Evolutionary conservation across 768 basidiomycete genomes (phyloP), one percentile per base, ranked within the genome.

Genomic region (Jaapia argillacea): DNA sequence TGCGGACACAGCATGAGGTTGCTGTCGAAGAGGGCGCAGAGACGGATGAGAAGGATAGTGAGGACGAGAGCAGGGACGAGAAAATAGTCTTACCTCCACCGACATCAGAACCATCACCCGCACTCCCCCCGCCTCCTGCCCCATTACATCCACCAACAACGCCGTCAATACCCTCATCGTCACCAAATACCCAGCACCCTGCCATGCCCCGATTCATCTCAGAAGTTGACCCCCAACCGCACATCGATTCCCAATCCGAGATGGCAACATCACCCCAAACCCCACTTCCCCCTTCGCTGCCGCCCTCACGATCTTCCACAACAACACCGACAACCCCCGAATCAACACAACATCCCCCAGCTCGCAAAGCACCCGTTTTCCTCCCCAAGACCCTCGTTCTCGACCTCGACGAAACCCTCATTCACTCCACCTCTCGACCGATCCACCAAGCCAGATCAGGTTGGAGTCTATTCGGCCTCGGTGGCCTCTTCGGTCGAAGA

Each of bases 391-490:
- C 92, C 1, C 80, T 99, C 27, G 92, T 99, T 24, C 78, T 99
- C 36, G 96, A 99, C 65, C 71, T 99, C 41, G 96, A 99, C 60
- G 96, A 99, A 66, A 99, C 96, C 1, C 78, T 99, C 39, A 98
- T 98, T 45, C 96, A 99, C 58, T 96, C 93, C 2, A 98, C 96
- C 0, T 88, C 91, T 14, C 74, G 90, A 27, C 83, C 87, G 21
- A 70, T 85, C 25, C 42, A 49, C 6, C 60, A 66, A 41, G 59
- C 67, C 24, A 72, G 80, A 20, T 72, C 75, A 2, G 77, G 81
- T 25, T 40, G 46, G n/a, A 42, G 54, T 26, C 55, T 59, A 5
- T 54, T 64, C 45, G 81, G 79, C 18, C 60, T 81, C 36, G 66
- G 72, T 24, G 61, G 69, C 16, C 28, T 33, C 40, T 61, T 74